Evolutionary conservation across 148 eudicot genomes (phyloP).

Genomic region (Fagopyrum tataricum): DNA sequence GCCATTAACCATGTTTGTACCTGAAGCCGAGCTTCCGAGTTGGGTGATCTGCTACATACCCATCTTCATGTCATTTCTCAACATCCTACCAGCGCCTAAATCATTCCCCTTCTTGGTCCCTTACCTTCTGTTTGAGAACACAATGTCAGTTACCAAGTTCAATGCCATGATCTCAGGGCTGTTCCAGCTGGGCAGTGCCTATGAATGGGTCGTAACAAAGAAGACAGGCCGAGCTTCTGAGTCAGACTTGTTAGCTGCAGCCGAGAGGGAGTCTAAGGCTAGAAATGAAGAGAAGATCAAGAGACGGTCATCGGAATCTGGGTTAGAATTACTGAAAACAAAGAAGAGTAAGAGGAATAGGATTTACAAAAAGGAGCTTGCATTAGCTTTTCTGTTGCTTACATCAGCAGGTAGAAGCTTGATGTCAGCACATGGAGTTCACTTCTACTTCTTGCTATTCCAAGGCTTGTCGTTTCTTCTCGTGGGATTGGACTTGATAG

Average conservation of each 20-base stretch:
- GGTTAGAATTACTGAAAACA: slow-evolving; percentile 30
- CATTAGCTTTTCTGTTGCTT: slow-evolving; percentile 48
- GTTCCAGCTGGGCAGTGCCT: slow-evolving; percentile 59
- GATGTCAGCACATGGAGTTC: slow-evolving; percentile 52
- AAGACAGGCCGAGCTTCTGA: slow-evolving; percentile 59
- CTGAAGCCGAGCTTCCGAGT: slow-evolving; percentile 51
- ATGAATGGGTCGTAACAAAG: slow-evolving; percentile 67
- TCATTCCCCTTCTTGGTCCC: slow-evolving; percentile 61
- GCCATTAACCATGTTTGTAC: slow-evolving; percentile 62
- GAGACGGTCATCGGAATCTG: slow-evolving; percentile 48
- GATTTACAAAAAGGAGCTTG: slow-evolving; percentile 47
- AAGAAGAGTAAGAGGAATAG: slow-evolving; percentile 37
- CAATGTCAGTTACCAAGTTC: slow-evolving; percentile 69
- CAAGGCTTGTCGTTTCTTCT: slow-evolving; percentile 55
- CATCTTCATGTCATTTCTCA: slow-evolving; percentile 41
- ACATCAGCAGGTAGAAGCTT: slow-evolving; percentile 55
- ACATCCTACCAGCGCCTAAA: slow-evolving; percentile 46
- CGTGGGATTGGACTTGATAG: slow-evolving; percentile 55
- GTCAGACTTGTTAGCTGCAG: slow-evolving; percentile 38
- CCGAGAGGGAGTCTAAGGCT: slow-evolving; percentile 41
- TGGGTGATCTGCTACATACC: slow-evolving; percentile 67
- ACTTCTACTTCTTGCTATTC: slow-evolving; percentile 59
- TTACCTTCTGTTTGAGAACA: slow-evolving; percentile 57
- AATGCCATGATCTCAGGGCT: slow-evolving; percentile 62
- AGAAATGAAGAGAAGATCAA: slow-evolving; percentile 33